Evolutionary conservation across 2,329 filamentous ascomycete genomes (phyloP).

Genomic region (Curvularia sp.): DNA sequence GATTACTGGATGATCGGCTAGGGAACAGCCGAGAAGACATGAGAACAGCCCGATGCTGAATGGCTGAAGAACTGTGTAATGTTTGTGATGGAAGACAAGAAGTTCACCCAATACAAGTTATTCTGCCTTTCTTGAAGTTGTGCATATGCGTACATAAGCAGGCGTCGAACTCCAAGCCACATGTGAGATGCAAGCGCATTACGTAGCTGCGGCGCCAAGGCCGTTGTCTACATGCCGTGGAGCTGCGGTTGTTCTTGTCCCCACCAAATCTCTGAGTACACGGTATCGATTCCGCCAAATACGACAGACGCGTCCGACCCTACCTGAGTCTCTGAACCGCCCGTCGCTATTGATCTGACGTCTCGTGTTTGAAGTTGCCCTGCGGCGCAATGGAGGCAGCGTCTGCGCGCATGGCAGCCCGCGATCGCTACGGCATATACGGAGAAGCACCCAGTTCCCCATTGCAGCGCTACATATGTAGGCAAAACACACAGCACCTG

Average conservation of each 20-base stretch:
- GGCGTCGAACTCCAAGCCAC: not conserved
- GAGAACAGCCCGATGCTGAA: not conserved
- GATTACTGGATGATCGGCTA: slow-evolving; percentile 36
- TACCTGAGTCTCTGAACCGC: slow-evolving; percentile 1
- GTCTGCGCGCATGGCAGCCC: slow-evolving; percentile 91
- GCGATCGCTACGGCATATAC: slow-evolving; percentile 89
- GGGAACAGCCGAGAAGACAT: not conserved
- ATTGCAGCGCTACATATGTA: slow-evolving; percentile 89
- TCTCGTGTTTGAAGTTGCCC: slow-evolving; percentile 2
- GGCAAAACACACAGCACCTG: slow-evolving; percentile 26
- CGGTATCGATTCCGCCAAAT: slow-evolving; percentile 16
- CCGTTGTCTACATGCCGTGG: slow-evolving; percentile 10
- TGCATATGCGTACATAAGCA: slow-evolving; percentile 6
- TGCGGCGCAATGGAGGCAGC: slow-evolving; percentile 77
- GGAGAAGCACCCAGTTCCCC: slow-evolving; percentile 80
- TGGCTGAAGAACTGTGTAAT: not conserved
- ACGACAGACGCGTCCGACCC: slow-evolving; percentile 8
- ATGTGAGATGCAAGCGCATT: slow-evolving; percentile 19
- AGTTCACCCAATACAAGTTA: not conserved
- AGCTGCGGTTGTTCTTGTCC: slow-evolving; percentile 20
- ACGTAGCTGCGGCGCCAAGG: slow-evolving; percentile 30
- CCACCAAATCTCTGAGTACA: slow-evolving; percentile 25
- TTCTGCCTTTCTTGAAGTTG: not conserved
- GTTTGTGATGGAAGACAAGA: not conserved
- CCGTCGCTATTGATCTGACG: not conserved